Base-by-base conservation (phyloP, 257 asterid genomes). In the Lavandula angustifolia region DNA sequence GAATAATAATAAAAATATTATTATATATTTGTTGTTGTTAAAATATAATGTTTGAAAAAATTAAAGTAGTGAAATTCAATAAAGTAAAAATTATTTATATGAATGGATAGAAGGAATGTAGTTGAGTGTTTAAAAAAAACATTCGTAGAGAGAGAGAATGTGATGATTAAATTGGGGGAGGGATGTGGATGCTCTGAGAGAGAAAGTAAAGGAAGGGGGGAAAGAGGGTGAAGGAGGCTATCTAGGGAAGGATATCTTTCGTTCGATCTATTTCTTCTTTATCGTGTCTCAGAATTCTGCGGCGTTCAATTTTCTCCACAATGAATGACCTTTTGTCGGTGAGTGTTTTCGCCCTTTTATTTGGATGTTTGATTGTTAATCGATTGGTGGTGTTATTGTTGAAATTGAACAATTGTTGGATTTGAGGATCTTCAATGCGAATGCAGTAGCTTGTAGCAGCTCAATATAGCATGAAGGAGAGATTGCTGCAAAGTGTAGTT, bases 291-390 rank as follows among this genome's bases (percentile, higher is more conserved):
- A 43, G 13, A 54, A 57, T 61, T 56, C 47, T 9, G 56, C 75
- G 63, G 31, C 64, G 49, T 66, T 59, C 48, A 29, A 44, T 55
- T 63, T 22, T 16, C 47, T 69, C 11, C 85, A 67, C 10, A 51
- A 88, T 86, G 96, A 88, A 88, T 47, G 91, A 88, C 76, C 96
- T 88, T 59, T 75, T 88, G 80, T 46, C 89, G 78, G 96, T 85
- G 76, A 67, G 72, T 67, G 66, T 42, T 54, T 54, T 32, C 27
- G 1, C 59, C 12, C 47, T n/a, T 35, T 11, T 37, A 8, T n/a
- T 35, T 62, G 9, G n/a, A 17, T 42, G 66, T 54, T 22, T 70
- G 76, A 66, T 76, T 62, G 65, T 38, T 44, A 22, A 42, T 72
- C 68, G 81, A 68, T 72, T 75, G 62, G 73, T 63, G 60, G 60